phyloP scores from a whole-genome alignment of 805 yeast species.

The Spathaspora arborariae region DNA sequence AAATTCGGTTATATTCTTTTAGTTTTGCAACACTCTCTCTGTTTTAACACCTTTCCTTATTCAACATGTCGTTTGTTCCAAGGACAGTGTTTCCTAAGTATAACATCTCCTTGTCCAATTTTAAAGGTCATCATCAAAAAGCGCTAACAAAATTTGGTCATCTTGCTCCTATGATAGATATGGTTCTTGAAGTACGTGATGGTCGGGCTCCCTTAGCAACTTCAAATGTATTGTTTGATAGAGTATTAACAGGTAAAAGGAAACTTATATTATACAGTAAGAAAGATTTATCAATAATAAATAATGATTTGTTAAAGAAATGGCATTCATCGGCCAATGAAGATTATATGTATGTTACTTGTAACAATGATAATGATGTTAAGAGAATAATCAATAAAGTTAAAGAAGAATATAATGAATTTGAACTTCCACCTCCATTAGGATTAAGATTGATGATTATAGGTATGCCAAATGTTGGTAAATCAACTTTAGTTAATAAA shows the following conservation, averaged over 20 bases:
- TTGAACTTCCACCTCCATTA: conserved; percentile 74
- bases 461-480: conserved; percentile 99
- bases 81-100: conserved; percentile 70
- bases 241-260: conserved; percentile 51
- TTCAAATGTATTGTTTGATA: conserved; percentile 73
- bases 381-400: conserved; percentile 47
- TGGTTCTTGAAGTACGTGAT: conserved; percentile 83
- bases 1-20: background rate
- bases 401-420: conserved; percentile 37
- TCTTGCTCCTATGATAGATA: conserved; percentile 74
- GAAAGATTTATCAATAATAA: conserved; percentile 55
- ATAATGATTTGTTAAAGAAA: conserved; percentile 24
- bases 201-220: conserved; percentile 86
- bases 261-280: conserved; percentile 75
- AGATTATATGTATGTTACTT: conserved; percentile 49
- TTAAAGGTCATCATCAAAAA: conserved; percentile 86
- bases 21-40: background rate
- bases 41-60: background rate
- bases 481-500: conserved; percentile 79
- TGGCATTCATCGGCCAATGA: conserved; percentile 32
- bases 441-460: conserved; percentile 74
- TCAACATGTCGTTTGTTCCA: conserved; percentile 53
- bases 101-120: conserved; percentile 66
- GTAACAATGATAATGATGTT: conserved; percentile 50
- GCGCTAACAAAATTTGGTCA: conserved; percentile 67